Percentiles rank a stretch among this genome's conserved stretches.
phyloP scores from a whole-genome alignment of 225 moss, liverwort and hornwort species.

The Climacium dendroides region DNA sequence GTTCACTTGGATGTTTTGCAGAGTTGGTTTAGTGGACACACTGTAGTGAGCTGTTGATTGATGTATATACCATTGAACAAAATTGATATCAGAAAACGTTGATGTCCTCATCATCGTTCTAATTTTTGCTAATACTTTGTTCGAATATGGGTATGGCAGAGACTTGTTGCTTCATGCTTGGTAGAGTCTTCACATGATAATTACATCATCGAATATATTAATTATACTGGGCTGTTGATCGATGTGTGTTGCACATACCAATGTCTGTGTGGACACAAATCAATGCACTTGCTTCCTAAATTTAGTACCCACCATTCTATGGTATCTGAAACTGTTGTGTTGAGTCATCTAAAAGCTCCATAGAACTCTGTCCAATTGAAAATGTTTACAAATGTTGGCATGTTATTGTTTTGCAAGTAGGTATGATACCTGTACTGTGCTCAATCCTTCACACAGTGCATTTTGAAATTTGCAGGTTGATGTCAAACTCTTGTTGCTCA shows the following conservation, averaged over 20 bases:
- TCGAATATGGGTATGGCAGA: fast-evolving
- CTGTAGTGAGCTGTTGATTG: neutral
- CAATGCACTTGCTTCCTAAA: too few species aligned
- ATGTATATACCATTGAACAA: neutral
- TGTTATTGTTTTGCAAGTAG: neutral
- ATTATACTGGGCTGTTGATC: too few species aligned
- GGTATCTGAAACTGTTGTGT: too few species aligned
- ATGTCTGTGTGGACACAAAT: too few species aligned
- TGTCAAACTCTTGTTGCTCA: fast-evolving
- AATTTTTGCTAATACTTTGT: neutral
- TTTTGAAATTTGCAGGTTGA: neutral
- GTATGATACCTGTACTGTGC: fast-evolving
- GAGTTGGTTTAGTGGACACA: neutral
- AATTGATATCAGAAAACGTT: neutral
- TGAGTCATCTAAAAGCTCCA: too few species aligned
- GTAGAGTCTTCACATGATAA: neutral
- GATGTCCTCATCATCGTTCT: neutral
- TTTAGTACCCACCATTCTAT: too few species aligned
- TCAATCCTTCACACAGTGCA: neutral
- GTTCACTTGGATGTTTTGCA: neutral
- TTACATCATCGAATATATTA: neutral
- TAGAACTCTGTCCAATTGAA: neutral
- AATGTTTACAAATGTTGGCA: too few species aligned
- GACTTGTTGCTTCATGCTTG: too few species aligned
- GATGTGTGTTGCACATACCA: fast-evolving